These are phyloP conservation scores for Setomelanomma holmii DNA, from an alignment of 2,329 filamentous ascomycete species.

Conservation along the genomic window DNA sequence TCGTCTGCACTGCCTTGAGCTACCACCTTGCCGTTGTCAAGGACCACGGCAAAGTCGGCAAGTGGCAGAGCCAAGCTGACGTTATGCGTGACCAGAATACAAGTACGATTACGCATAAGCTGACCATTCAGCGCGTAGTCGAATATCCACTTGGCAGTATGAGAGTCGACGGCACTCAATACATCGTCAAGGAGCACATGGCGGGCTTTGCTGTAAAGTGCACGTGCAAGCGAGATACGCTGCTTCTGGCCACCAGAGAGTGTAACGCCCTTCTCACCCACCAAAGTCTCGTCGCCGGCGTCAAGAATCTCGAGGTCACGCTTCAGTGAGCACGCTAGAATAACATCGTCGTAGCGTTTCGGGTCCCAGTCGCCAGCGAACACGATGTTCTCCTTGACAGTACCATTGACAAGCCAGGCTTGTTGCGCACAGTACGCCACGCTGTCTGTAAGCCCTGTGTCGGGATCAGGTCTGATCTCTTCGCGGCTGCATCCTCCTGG, in stretches of 20 bases:
- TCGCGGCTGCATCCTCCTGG: constrained; percentile 87
- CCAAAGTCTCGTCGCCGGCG: constrained; percentile 88
- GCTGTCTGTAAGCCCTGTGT: constrained; percentile 86
- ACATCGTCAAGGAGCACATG: constrained; percentile 95
- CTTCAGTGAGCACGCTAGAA: constrained; percentile 88
- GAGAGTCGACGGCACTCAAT: constrained; percentile 93
- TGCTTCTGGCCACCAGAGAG: constrained; percentile 98
- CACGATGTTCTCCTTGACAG: constrained; percentile 93
- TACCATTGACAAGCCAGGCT: constrained; percentile 95
- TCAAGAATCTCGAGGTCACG: constrained; percentile 92
- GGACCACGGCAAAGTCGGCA: constrained; percentile 79
- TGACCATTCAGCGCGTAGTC: constrained; percentile 88
- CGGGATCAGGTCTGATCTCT: constrained; percentile 79
- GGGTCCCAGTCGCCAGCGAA: constrained; percentile 85
- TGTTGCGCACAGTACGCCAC: constrained; percentile 97
- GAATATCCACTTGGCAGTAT: constrained; percentile 98
- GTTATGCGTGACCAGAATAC: constrained; percentile 95
- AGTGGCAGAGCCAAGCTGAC: constrained; percentile 83
- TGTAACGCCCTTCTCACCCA: constrained; percentile 96
- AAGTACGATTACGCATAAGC: constrained; percentile 87
- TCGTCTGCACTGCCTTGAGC: constrained; percentile 79
- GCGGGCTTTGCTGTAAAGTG: constrained; percentile 92
- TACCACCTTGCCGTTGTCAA: constrained; percentile 84
- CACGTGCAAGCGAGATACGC: constrained; percentile 93
- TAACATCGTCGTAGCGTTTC: constrained; percentile 83